These are phyloP conservation scores for Eleusine coracana DNA, from an alignment of 176 grass and related monocot genomes.

Conservation along the genomic window DNA sequence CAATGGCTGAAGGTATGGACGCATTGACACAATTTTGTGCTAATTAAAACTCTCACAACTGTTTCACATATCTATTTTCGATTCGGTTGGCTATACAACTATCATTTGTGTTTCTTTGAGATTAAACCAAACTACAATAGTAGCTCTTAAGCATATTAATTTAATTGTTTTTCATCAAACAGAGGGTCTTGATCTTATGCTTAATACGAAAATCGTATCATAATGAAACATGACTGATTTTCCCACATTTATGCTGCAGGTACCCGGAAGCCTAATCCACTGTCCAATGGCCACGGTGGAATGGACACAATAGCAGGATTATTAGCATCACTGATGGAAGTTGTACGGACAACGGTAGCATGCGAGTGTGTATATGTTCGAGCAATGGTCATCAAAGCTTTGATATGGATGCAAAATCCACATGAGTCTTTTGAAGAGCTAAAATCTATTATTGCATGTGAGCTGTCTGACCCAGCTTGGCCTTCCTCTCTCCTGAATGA, in stretches of 20 bases:
- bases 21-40: not conserved
- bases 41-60: not conserved
- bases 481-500: constrained; percentile 97
- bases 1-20: constrained; percentile 69
- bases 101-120: constrained; percentile 14
- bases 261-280: constrained; percentile 65
- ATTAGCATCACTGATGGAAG: constrained; percentile 97
- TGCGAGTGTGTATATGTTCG: constrained; percentile 99
- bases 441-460: constrained; percentile 94
- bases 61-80: constrained; percentile 13
- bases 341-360: constrained; percentile 93
- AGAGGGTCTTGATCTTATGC: not conserved
- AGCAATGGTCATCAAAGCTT: constrained; percentile 96
- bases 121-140: not conserved
- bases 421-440: constrained; percentile 96
- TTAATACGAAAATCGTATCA: not conserved
- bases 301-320: constrained; percentile 87
- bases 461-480: constrained; percentile 95
- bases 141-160: constrained; percentile 28
- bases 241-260: constrained; percentile 48
- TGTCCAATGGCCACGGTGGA: constrained; percentile 80
- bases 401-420: constrained; percentile 99
- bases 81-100: not conserved
- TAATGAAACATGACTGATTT: constrained; percentile 32
- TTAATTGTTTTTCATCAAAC: constrained; percentile 21